phyloP scores from a whole-genome alignment of 257 asterid genomes.

The Cinchona pubescens region DNA sequence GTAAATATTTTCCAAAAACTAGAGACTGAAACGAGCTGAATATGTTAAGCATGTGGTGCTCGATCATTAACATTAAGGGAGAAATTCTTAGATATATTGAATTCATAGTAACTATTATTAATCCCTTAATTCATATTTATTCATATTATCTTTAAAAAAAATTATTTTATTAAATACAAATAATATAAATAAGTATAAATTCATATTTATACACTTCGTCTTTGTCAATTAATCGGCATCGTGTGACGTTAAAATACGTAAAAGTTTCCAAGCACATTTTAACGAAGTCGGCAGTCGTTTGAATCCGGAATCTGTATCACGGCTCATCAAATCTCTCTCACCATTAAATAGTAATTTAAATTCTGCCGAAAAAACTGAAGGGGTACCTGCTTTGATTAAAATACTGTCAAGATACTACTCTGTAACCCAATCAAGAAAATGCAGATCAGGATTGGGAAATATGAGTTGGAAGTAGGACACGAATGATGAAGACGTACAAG shows the following conservation, averaged over 20 bases:
- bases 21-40: too few species aligned
- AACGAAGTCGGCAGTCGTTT: neutral
- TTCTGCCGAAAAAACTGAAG: neutral
- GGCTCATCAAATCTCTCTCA: neutral
- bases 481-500: neutral
- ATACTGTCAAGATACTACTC: neutral
- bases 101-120: too few species aligned
- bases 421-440: neutral
- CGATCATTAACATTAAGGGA: too few species aligned
- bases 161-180: too few species aligned
- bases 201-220: too few species aligned
- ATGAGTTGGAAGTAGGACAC: neutral
- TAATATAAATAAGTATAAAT: too few species aligned
- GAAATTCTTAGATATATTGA: too few species aligned
- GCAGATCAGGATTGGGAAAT: neutral
- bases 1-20: too few species aligned
- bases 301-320: neutral
- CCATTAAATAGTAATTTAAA: too few species aligned
- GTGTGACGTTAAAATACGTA: neutral
- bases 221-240: neutral
- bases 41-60: constrained; percentile 9
- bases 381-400: neutral
- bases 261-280: neutral
- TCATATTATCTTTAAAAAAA: too few species aligned
- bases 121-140: too few species aligned